phyloP scores from a whole-genome alignment of 2,329 filamentous ascomycete genomes.

The Phoma sp. region DNA sequence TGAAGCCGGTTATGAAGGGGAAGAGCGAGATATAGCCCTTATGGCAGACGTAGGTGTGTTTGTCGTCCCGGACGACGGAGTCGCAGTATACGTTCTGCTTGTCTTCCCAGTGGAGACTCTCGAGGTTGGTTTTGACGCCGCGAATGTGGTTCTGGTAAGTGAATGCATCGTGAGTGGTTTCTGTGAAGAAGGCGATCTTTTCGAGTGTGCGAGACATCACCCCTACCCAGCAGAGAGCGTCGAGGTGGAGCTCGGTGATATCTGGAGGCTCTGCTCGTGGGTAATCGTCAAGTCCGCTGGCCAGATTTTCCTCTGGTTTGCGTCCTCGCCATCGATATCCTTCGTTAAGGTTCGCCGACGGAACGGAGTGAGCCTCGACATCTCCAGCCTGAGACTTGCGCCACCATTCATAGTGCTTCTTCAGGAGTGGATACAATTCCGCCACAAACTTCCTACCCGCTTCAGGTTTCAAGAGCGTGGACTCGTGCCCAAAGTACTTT shows the following conservation, averaged over 20 bases:
- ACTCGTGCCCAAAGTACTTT: slow-evolving; percentile 62
- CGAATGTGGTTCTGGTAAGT: slow-evolving; percentile 73
- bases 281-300: slow-evolving; percentile 93
- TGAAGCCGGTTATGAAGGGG: slow-evolving; percentile 83
- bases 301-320: slow-evolving; percentile 80
- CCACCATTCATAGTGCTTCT: slow-evolving; percentile 92
- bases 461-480: slow-evolving; percentile 65
- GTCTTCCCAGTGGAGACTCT: slow-evolving; percentile 91
- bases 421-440: slow-evolving; percentile 83
- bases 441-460: slow-evolving; percentile 74
- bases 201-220: slow-evolving; percentile 84
- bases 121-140: slow-evolving; percentile 81
- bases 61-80: slow-evolving; percentile 86
- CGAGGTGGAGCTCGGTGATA: slow-evolving; percentile 89
- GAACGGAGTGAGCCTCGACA: slow-evolving; percentile 35
- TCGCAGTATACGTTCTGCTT: slow-evolving; percentile 85
- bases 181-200: slow-evolving; percentile 77
- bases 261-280: slow-evolving; percentile 89
- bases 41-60: slow-evolving; percentile 84
- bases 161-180: slow-evolving; percentile 72
- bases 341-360: slow-evolving; percentile 64
- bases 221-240: slow-evolving; percentile 95
- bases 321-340: slow-evolving; percentile 93
- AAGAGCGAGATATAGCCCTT: slow-evolving; percentile 93
- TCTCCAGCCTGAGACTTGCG: slow-evolving; percentile 87